Base-by-base conservation (phyloP, 768 basidiomycete species). In the Mrakia gelida region DNA sequence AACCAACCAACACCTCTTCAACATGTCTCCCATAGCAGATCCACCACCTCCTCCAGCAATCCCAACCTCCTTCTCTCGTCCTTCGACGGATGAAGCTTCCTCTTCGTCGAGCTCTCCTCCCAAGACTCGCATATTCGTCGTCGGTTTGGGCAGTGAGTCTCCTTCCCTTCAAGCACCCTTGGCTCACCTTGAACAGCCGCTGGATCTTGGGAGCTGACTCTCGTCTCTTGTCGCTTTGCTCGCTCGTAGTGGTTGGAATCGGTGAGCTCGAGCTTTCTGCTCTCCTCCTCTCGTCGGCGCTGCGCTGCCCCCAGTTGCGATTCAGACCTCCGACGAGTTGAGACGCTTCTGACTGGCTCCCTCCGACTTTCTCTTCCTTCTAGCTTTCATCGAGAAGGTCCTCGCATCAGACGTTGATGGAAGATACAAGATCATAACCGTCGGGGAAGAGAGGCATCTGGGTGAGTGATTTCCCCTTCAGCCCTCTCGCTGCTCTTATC, bases 341-440 rank as follows among this genome's bases (percentile, higher is more conserved):
- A 32, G 18, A 41, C 65, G 11, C 9, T 3, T 23, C 43, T n/a
- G 5, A 30, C 16, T 73, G 18, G 71, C 62, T 38, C 38, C 43
- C 41, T n/a, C 56, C n/a, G 0, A 0, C 28, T 15, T 70, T 34
- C 23, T 13, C 21, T 30, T 54, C 0, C 74, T 38, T 72, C 28
- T 70, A 88, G 90, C 90, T 0, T 91, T 91, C 84, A 90, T 91
- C 80, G 90, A 91, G 82, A 91, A 91, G 80, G 84, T 92, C 43
- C 85, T 91, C 62, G 65, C 41, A 0, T 45, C 63, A 0, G 86
- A 87, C 75, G 85, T 89, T 38, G 89, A 91, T 80, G 82, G 85
- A 10, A 83, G 84, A 26, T 91, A 90, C 83, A 85, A 86, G 73
- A 84, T 91, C 43, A 85, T 89, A 21, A 90, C 89, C 1, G 88